Evolutionary conservation across 495 filamentous ascomycete genomes (phyloP), one percentile per base, ranked within the genome.

Genomic region (Aspergillus taichungensis): DNA sequence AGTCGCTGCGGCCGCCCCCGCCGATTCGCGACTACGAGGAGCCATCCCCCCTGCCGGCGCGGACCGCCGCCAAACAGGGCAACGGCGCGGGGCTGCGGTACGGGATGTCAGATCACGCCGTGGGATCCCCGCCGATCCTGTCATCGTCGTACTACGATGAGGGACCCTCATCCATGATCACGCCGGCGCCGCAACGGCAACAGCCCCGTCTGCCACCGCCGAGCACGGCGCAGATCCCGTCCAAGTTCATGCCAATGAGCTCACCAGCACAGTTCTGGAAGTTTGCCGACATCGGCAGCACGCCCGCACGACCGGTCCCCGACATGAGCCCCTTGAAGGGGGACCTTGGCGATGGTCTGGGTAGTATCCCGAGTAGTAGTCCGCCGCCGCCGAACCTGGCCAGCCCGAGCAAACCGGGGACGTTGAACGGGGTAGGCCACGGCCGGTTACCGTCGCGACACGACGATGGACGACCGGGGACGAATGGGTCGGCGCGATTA

Each of bases 191-290:
- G 6, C 80, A 82, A 47, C 79, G 87, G 28, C 83, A 91, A 40
- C 83, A 91, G 49, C 88, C 87, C 27, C 78, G 77, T 34, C 79
- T 95, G 28, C 88, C 86, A 2, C 88, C 90, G 13, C 92, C 92
- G 0, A 91, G 84, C 55, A 95, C 92, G 0, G 80, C 84, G 6
- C 87, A 92, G 54, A 75, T 90, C 34, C 94, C 94, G 3, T 94
- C 88, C 54, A 88, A 91, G 59, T 92, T 90, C 66, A 89, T 96
- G 80, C 87, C 89, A 12, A 89, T 91, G 58, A 91, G 85, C 59
- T 94, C 86, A 13, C 92, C 92, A 0, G 92, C 94, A n/a, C 88
- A 91, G 13, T 97, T 96, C 67, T 97, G 91, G 91, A 94, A 87
- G 56, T 92, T 84, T 57, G 80, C 66, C 30, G 61, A 68, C 49